A percentile compares a stretch with the other conserved stretches of the same genome.
These are phyloP conservation scores for Domatiomyces catenatus DNA, from an alignment of 2,329 filamentous ascomycete species.

Conservation along the genomic window DNA sequence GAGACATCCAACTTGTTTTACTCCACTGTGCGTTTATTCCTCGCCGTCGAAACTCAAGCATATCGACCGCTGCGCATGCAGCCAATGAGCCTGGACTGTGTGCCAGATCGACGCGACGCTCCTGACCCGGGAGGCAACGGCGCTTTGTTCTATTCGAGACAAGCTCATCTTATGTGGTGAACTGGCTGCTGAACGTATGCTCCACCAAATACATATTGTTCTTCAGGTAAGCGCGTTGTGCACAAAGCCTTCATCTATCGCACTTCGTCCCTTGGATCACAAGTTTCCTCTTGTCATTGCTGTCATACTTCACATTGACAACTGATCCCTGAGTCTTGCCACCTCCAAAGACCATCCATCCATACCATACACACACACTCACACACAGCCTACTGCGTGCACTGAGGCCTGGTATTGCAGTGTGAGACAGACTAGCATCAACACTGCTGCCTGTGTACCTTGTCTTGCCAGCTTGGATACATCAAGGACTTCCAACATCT, in stretches of 20 bases:
- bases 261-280: neutral
- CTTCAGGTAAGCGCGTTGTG: neutral
- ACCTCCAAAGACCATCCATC: neutral
- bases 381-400: neutral
- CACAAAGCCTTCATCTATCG: neutral
- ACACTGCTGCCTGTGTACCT: neutral
- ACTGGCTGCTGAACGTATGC: neutral
- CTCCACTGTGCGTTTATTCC: neutral
- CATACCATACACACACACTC: neutral
- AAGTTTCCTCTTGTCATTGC: neutral
- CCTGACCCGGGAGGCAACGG: conserved; percentile 25
- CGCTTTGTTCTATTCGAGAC: neutral
- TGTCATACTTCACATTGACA: conserved; percentile 1
- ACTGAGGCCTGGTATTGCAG: neutral
- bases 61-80: neutral
- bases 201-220: neutral
- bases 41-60: neutral
- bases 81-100: conserved; percentile 25
- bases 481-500: conserved; percentile 17
- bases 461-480: conserved; percentile 16
- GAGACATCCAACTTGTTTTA: neutral
- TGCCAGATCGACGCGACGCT: conserved; percentile 41
- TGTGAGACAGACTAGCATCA: neutral
- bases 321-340: neutral
- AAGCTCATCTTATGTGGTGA: neutral